phyloP scores from a whole-genome alignment of 352 stramenopile species.

The Aphanomyces euteiches region DNA sequence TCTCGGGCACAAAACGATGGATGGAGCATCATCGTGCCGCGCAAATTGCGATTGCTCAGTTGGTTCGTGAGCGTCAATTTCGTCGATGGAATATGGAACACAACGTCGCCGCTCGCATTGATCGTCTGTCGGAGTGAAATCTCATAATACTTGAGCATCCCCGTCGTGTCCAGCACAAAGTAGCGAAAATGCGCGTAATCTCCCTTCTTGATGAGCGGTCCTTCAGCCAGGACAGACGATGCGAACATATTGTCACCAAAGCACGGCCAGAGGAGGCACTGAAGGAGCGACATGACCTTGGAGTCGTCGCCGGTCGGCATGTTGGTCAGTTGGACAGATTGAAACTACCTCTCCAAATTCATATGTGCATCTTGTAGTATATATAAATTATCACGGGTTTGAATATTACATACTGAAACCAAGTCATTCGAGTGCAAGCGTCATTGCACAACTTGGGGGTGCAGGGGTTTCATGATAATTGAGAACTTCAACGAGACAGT shows the following conservation, averaged over 20 bases:
- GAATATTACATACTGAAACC: background rate
- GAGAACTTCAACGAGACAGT: too few relatives aligned
- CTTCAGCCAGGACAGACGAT: constrained; percentile 36
- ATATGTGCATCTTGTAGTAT: background rate
- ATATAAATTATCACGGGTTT: constrained; percentile 5
- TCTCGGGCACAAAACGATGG: constrained; percentile 69
- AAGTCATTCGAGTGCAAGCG: background rate
- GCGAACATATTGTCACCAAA: constrained; percentile 20
- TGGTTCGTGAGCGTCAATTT: constrained; percentile 71
- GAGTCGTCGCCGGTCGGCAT: background rate
- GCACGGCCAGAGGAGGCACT: background rate
- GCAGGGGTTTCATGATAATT: too few relatives aligned
- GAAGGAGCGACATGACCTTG: constrained; percentile 2
- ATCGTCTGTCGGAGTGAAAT: constrained; percentile 47
- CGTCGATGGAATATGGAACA: constrained; percentile 17
- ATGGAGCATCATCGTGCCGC: constrained; percentile 81
- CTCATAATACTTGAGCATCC: constrained; percentile 85
- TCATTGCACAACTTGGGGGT: too few relatives aligned
- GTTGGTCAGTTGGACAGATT: background rate
- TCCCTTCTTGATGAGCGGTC: constrained; percentile 78
- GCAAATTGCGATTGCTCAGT: constrained; percentile 43
- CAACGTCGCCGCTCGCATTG: constrained; percentile 24
- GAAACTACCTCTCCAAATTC: background rate
- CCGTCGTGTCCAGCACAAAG: constrained; percentile 78
- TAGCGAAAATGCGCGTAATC: constrained; percentile 86